These are phyloP conservation scores for Didymella pomorum DNA, from an alignment of 2,329 filamentous ascomycete genomes.

Conservation along the genomic window DNA sequence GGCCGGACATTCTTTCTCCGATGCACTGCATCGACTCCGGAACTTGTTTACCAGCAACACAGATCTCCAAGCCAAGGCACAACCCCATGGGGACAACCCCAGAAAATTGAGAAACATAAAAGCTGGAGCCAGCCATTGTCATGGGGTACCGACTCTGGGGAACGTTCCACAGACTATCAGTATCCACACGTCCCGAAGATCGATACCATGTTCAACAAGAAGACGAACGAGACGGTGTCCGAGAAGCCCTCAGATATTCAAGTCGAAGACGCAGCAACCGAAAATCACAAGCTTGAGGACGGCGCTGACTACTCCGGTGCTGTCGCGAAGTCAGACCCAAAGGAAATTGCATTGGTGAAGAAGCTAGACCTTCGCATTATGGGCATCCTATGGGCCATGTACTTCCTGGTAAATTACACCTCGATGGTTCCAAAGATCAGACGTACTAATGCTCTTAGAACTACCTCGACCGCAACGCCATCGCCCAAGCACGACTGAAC, in stretches of 20 bases:
- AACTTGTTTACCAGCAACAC: neutral
- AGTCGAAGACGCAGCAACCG: conserved; percentile 2
- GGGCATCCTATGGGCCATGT: conserved; percentile 47
- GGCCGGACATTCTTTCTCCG: conserved; percentile 7
- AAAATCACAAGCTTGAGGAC: conserved; percentile 8
- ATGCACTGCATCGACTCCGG: neutral
- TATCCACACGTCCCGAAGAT: neutral
- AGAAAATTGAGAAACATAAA: neutral
- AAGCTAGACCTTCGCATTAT: conserved; percentile 40
- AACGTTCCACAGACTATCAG: neutral
- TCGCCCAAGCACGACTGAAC: conserved; percentile 69
- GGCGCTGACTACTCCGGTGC: conserved; percentile 35
- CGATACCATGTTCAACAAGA: conserved; percentile 3
- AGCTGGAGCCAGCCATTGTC: neutral
- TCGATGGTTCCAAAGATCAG: no score
- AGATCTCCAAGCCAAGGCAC: neutral
- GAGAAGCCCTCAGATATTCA: conserved; percentile 4
- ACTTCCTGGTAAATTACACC: conserved; percentile 40
- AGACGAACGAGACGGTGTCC: neutral
- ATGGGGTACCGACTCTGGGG: neutral
- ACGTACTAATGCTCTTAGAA: conserved; percentile 15
- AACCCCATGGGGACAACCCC: conserved; percentile 1
- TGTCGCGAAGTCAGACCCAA: conserved; percentile 34
- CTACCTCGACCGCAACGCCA: conserved; percentile 66
- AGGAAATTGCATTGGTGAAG: conserved; percentile 37